These are phyloP conservation scores for Funneliformis caledonium DNA, from an alignment of 371 early-diverging fungal genomes.

Conservation along the genomic window DNA sequence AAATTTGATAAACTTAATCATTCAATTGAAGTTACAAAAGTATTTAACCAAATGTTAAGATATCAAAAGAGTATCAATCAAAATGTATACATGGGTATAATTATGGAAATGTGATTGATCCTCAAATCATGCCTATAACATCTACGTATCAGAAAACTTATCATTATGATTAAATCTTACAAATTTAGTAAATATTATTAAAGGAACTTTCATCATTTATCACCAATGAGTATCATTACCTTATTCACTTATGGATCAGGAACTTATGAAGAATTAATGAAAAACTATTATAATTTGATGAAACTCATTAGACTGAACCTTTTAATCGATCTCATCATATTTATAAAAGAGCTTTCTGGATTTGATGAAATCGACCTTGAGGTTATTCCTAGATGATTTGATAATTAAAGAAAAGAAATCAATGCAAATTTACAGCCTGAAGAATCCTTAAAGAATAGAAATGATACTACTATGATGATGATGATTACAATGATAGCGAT, in stretches of 20 bases:
- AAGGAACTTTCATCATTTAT: slow-evolving; percentile 26
- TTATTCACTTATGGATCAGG: slow-evolving; percentile 24
- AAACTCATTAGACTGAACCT: slow-evolving; percentile 24
- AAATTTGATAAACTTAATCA: not conserved
- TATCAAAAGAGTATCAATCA: not conserved
- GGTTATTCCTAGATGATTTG: not conserved
- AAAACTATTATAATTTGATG: slow-evolving; percentile 18
- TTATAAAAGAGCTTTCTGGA: not conserved
- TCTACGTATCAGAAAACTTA: slow-evolving; percentile 3
- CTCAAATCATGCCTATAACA: not conserved
- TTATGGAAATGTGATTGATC: slow-evolving; percentile 9
- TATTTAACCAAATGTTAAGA: not conserved
- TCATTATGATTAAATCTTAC: slow-evolving; percentile 13
- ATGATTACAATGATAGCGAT: not conserved
- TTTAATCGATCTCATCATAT: slow-evolving; percentile 31
- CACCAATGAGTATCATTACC: slow-evolving; percentile 21
- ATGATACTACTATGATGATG: slow-evolving; percentile 4
- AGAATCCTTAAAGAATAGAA: not conserved
- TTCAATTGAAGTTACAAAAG: slow-evolving; percentile 1
- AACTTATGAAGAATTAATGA: slow-evolving; percentile 35
- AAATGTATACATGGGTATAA: not conserved
- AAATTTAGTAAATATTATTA: not conserved
- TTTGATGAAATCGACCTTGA: slow-evolving; percentile 29
- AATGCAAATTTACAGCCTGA: not conserved
- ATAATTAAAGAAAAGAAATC: not conserved